These are phyloP conservation scores for Suillus discolor DNA, from an alignment of 768 basidiomycete species.

Conservation along the genomic window DNA sequence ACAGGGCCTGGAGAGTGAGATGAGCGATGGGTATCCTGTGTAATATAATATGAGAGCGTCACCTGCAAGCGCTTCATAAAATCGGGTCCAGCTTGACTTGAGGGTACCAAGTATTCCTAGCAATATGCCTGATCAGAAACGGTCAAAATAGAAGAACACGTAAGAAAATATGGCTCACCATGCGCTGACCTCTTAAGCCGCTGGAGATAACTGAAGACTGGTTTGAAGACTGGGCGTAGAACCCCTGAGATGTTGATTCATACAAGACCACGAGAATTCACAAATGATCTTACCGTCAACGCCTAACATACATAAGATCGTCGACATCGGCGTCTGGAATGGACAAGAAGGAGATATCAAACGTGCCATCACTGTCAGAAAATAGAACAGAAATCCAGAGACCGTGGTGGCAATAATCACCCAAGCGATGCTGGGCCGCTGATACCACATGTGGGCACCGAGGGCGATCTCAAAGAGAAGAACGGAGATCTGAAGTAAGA, in stretches of 20 bases:
- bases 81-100: not conserved
- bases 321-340: not conserved
- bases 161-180: not conserved
- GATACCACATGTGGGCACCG: not conserved
- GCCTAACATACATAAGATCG: too few relatives aligned
- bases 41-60: not conserved
- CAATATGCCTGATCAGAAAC: not conserved
- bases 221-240: not conserved
- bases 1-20: not conserved
- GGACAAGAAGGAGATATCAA: conserved; percentile 2
- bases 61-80: not conserved
- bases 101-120: not conserved
- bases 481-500: conserved; percentile 14
- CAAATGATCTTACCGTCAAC: too few relatives aligned
- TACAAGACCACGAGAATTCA: too few relatives aligned
- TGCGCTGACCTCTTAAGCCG: not conserved
- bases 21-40: not conserved
- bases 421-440: not conserved
- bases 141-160: not conserved
- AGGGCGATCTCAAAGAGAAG: conserved; percentile 17
- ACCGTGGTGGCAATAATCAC: not conserved
- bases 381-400: conserved; percentile 5
- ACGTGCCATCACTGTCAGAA: not conserved
- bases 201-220: not conserved
- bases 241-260: too few relatives aligned